Evolutionary conservation across 2,329 filamentous ascomycete species (phyloP), one percentile per base, ranked within the genome.

Genomic region (Diaporthe citri): DNA sequence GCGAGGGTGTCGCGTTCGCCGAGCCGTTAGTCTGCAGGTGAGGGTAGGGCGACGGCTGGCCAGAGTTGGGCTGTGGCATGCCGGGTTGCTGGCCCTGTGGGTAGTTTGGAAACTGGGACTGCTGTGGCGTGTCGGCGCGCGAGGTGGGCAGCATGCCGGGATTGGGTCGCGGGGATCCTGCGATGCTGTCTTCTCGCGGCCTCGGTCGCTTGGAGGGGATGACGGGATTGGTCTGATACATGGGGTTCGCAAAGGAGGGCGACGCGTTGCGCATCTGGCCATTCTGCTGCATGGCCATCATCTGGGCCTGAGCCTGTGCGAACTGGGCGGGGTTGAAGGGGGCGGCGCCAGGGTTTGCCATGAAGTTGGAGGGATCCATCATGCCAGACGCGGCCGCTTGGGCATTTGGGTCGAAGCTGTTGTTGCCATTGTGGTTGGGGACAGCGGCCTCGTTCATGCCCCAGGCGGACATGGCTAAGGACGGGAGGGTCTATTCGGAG

Each of bases 81-180:
- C 87, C 90, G 15, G 46, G 64, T 20, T 52, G 64, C 13, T 52
- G 46, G 46, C 64, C 70, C 76, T 88, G 89, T 81, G 93, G 94
- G 83, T 93, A 96, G 78, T 91, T 91, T 39, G 92, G 88, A 80
- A 93, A 96, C 71, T 90, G 89, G 77, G 92, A 90, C 82, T 96
- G 94, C 80, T 95, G 94, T 46, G 96, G 96, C 41, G 96, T 98
- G 82, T 98, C 96, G 79, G 96, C 96, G 84, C 96, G 94, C 85
- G 96, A 97, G 34, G 91, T 92, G 66, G 94, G 93, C 41, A 95
- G 85, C 85, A 94, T 94, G 78, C 91, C 91, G 7, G 93, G 90
- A 73, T 93, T 92, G 81, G 93, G 94, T 80, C 93, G 90, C 71
- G 96, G 95, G 43, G 95, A 97, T 82, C 94, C 93, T 78, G 92